Base-by-base conservation (phyloP, 352 stramenopile genomes). In the Elongisporangium prolatum region DNA sequence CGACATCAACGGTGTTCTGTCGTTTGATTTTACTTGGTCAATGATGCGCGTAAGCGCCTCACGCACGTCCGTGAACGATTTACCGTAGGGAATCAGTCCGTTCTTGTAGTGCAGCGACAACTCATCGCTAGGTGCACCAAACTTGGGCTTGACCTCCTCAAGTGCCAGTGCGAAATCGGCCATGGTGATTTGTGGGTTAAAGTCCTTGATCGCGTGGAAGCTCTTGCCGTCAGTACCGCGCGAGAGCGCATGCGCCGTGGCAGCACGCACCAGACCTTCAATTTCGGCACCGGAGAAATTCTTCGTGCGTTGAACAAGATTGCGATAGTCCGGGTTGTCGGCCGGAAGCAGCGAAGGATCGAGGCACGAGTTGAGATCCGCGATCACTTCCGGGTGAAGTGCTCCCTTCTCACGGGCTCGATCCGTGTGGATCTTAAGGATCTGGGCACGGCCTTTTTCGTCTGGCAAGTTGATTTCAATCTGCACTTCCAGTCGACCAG, bases 391-490 rank as follows among this genome's bases (percentile, higher is more conserved):
- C 8, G 74, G 63, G 52, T 91, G 74, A 21, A 95, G 61, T 11
- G 81, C 77, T 21, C 83, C 81, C 56, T 93, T 88, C n/a, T 89
- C 72, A 18, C 83, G 72, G 11, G 81, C 81, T 6, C 81, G 91
- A 20, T 96, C 87, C 2, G 97, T 99, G 72, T 99, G 97, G 68
- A 99, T 99, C 59, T 97, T 96, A 11, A 99, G 75, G 71, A 99
- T 98, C 80, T 99, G 97, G 34, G 96, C 79, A 21, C 98, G 89
- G 21, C 98, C 98, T 34, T 93, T 88, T 57, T 88, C 84, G 71
- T 99, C 95, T 0, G 98, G 98, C 21, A 99, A 71, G 47, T 98
- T 97, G 75, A 99, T 99, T 70, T 99, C 98, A 16, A 99, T 97
- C 69, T 99, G 97, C 22, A 99, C 95, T 71, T 99, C 98, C 0